These are phyloP conservation scores for Endothia cerciana DNA, from an alignment of 2,329 filamentous ascomycete genomes.

Conservation along the genomic window DNA sequence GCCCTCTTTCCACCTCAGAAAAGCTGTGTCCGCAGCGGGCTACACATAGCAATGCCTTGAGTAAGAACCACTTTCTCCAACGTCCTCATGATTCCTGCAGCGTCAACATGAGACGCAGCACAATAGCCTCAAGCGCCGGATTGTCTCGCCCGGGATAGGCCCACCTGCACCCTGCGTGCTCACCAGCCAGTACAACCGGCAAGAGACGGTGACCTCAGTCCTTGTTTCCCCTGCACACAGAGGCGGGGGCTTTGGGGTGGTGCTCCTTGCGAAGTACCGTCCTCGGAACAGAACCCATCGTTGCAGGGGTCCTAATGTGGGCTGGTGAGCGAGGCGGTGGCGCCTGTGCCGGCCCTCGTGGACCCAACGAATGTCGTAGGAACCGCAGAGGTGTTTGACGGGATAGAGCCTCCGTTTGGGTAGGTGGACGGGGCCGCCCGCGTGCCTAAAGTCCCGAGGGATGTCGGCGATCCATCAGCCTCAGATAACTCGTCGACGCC, in stretches of 20 bases:
- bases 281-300: slow-evolving; percentile 3
- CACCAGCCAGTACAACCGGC: slow-evolving; percentile 45
- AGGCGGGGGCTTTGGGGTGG: background rate
- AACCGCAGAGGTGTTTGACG: background rate
- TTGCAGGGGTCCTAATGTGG: background rate
- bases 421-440: background rate
- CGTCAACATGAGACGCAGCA: too few relatives aligned
- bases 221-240: background rate
- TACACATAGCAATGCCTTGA: background rate
- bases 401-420: background rate
- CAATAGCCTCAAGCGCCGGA: background rate
- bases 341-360: background rate
- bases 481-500: background rate
- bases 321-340: background rate
- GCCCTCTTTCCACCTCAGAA: background rate
- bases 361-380: background rate
- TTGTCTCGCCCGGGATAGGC: slow-evolving; percentile 43
- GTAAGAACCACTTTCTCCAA: background rate
- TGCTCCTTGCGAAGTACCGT: slow-evolving; percentile 16
- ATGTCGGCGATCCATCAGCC: background rate
- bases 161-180: slow-evolving; percentile 43
- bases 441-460: background rate
- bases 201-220: too few relatives aligned
- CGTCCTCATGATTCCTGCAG: background rate
- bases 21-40: background rate